Percentiles rank a stretch among this genome's conserved stretches.
These are phyloP conservation scores for Citrus sinensis DNA, from an alignment of 345 rosid genomes.

Conservation along the genomic window DNA sequence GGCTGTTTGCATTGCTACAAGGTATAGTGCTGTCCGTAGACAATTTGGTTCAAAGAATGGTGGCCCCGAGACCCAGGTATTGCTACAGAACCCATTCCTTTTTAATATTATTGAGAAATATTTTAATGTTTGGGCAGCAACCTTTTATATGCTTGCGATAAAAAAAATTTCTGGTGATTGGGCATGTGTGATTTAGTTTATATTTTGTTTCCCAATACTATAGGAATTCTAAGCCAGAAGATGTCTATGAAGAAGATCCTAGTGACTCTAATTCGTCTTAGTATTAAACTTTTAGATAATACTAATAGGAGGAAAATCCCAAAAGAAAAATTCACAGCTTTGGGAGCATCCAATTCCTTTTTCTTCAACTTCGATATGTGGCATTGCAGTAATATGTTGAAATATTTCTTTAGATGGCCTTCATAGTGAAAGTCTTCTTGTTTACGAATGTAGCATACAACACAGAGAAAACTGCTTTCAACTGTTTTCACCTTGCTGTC, in stretches of 20 bases:
- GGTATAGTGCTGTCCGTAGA: conserved; percentile 95
- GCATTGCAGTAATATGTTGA: not conserved
- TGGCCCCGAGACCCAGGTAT: conserved; percentile 86
- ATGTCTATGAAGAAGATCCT: not conserved
- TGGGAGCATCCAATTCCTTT: not conserved
- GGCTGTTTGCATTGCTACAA: conserved; percentile 95
- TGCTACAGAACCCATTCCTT: not conserved
- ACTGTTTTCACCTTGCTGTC: not conserved
- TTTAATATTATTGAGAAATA: not conserved
- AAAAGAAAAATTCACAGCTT: not conserved
- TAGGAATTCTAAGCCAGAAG: not conserved
- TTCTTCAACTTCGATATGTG: not conserved
- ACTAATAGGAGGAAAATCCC: not conserved
- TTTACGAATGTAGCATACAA: not conserved
- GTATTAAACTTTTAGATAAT: not conserved
- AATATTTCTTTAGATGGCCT: not conserved
- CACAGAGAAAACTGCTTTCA: not conserved
- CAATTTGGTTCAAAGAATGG: conserved; percentile 83
- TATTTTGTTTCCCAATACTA: not conserved
- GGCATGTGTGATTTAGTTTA: not conserved
- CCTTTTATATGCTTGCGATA: not conserved
- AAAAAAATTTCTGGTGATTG: not conserved
- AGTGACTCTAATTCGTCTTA: not conserved
- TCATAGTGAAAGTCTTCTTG: not conserved
- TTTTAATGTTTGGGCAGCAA: not conserved